Conservation (phyloP, 2,329 filamentous ascomycete genomes). For the Drechslerella dactyloides region DNA sequence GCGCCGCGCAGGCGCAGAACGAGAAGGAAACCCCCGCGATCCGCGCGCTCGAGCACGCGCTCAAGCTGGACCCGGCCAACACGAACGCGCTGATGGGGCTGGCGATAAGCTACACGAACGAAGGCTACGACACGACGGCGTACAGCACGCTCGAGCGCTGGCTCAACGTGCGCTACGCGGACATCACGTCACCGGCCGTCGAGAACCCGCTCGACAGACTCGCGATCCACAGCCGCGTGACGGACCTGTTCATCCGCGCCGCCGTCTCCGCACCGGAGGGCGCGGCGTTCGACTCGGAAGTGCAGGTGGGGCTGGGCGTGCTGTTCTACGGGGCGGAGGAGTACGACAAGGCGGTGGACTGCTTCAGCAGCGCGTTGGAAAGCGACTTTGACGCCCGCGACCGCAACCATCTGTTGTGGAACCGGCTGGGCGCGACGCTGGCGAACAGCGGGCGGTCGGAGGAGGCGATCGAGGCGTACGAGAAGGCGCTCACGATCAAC, state of each 20-base stretch:
- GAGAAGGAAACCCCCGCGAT: slow-evolving; percentile 98
- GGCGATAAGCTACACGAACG: slow-evolving; percentile 96
- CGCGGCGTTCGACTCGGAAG: slow-evolving; percentile 96
- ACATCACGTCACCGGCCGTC: slow-evolving; percentile 74
- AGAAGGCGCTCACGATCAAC: slow-evolving; percentile 84
- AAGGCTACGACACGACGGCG: slow-evolving; percentile 95
- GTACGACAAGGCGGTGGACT: slow-evolving; percentile 98
- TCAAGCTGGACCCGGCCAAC: slow-evolving; percentile 86
- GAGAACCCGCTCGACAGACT: slow-evolving; percentile 93
- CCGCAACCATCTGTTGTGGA: slow-evolving; percentile 95
- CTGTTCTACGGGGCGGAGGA: slow-evolving; percentile 98
- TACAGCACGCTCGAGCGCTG: slow-evolving; percentile 96
- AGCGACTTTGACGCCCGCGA: slow-evolving; percentile 83
- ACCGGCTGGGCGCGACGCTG: slow-evolving; percentile 90
- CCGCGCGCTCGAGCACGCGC: slow-evolving; percentile 85
- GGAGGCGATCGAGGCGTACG: slow-evolving; percentile 96
- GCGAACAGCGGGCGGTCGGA: slow-evolving; percentile 92
- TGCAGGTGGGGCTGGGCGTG: slow-evolving; percentile 94
- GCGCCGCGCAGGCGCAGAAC: slow-evolving; percentile 93
- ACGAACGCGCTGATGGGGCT: slow-evolving; percentile 90
- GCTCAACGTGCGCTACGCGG: slow-evolving; percentile 93
- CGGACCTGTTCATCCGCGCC: slow-evolving; percentile 85
- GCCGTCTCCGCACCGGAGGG: slow-evolving; percentile 90
- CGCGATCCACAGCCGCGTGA: slow-evolving; percentile 86
- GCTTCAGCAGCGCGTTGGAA: slow-evolving; percentile 89